Evolutionary conservation across 176 grass and related monocot genomes (phyloP).

Genomic region (Pontederia paniculata): DNA sequence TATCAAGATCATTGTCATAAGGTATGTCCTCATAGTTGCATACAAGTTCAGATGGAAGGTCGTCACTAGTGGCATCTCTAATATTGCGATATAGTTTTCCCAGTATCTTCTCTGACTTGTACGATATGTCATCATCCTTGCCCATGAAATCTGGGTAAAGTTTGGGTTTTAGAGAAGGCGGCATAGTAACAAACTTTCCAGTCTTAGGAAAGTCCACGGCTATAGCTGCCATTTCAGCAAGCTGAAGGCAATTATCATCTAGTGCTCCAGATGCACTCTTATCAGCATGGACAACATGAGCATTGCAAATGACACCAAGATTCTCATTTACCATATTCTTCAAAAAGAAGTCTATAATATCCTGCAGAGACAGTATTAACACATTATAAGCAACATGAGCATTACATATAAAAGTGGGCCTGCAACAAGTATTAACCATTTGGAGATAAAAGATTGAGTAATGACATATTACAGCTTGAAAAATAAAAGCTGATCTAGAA

Average conservation of each 20-base stretch:
- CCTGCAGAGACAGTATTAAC: conserved; percentile 24
- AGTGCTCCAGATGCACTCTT: conserved; percentile 31
- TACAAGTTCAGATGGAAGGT: conserved; percentile 38
- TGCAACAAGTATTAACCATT: no score
- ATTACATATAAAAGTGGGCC: no score
- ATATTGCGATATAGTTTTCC: conserved; percentile 84
- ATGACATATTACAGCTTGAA: no score
- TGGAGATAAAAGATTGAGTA: no score
- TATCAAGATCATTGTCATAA: conserved; percentile 67
- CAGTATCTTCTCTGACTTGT: conserved; percentile 50
- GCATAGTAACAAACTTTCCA: conserved; percentile 63
- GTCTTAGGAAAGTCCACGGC: conserved; percentile 95
- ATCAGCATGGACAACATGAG: conserved; percentile 68
- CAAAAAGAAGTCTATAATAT: conserved; percentile 67
- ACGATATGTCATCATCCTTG: conserved; percentile 52
- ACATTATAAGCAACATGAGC: no score
- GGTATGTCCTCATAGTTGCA: conserved; percentile 30
- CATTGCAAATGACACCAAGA: conserved; percentile 75
- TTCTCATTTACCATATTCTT: conserved; percentile 94
- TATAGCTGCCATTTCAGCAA: conserved; percentile 65
- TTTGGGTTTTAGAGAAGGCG: conserved; percentile 37
- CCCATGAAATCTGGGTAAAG: conserved; percentile 98
- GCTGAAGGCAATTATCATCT: conserved; percentile 36
- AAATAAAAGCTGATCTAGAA: no score
- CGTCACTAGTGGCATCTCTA: conserved; percentile 44